Evolutionary conservation across 164 flowering plant genomes (phyloP).

Genomic region (Aristolochia fimbriata): DNA sequence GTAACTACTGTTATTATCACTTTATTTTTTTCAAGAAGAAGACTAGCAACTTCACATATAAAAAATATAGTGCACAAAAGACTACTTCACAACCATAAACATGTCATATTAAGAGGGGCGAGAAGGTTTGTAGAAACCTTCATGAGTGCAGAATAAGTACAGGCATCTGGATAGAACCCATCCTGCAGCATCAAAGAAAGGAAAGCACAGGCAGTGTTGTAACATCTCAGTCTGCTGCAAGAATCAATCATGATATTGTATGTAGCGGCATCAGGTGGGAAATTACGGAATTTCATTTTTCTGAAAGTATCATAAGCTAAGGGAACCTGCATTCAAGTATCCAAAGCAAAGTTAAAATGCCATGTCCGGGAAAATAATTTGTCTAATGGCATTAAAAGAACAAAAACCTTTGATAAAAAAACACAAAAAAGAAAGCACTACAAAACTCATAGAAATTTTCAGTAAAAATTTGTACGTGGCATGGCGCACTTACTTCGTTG

Average conservation of each 20-base stretch:
- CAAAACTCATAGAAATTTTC: neutral
- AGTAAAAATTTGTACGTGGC: neutral
- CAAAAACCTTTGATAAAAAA: neutral
- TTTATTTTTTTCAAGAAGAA: too few species aligned
- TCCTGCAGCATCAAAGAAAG: conserved; percentile 76
- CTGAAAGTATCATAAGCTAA: conserved; percentile 50
- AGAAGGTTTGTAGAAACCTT: conserved; percentile 35
- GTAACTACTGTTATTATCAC: too few species aligned
- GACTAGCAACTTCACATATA: neutral
- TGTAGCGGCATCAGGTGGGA: conserved; percentile 45
- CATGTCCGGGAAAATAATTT: neutral
- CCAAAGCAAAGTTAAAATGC: neutral
- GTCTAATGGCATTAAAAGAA: neutral
- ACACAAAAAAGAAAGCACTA: neutral
- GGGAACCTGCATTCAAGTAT: conserved; percentile 40
- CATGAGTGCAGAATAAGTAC: conserved; percentile 52
- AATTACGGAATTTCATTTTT: conserved; percentile 39
- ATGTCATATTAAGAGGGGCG: neutral
- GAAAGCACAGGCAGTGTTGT: conserved; percentile 53
- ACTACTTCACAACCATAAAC: neutral
- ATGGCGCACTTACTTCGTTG: conserved; percentile 42
- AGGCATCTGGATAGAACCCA: conserved; percentile 40
- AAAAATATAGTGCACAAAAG: neutral
- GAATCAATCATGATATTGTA: conserved; percentile 79
- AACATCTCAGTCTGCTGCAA: conserved; percentile 44